Percentiles rank a stretch among this genome's conserved stretches.
Evolutionary conservation across 345 rosid species (phyloP).

Genomic region (Isatis tinctoria): DNA sequence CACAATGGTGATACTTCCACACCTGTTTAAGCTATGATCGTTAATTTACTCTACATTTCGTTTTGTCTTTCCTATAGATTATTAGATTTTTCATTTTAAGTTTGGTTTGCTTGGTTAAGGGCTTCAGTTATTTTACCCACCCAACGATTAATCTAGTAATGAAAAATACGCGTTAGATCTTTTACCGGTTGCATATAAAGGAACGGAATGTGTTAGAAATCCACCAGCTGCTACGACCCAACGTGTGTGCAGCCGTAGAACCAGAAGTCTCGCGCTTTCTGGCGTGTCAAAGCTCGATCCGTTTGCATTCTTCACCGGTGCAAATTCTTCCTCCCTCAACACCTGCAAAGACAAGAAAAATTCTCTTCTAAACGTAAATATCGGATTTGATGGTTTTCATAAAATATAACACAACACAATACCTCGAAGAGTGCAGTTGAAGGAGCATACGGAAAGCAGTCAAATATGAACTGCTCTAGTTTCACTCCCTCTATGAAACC

Average conservation of each 20-base stretch:
- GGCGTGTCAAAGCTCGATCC: constrained; percentile 94
- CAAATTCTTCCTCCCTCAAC: constrained; percentile 92
- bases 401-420: background rate
- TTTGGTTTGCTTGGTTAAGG: background rate
- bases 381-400: background rate
- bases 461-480: constrained; percentile 94
- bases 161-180: background rate
- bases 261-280: constrained; percentile 80
- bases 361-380: background rate
- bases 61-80: background rate
- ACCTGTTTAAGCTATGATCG: constrained; percentile 41
- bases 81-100: no score
- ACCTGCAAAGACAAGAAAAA: constrained; percentile 40
- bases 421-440: constrained; percentile 97
- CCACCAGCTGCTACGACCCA: constrained; percentile 99
- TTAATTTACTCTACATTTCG: background rate
- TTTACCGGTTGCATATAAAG: constrained; percentile 93
- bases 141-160: background rate
- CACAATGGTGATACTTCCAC: constrained; percentile 96
- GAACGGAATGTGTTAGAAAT: constrained; percentile 94
- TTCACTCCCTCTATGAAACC: constrained; percentile 72
- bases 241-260: constrained; percentile 84
- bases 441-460: constrained; percentile 95
- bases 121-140: background rate
- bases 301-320: constrained; percentile 91